Conservation (phyloP, 2,329 filamentous ascomycete genomes). For the Monosporascus sp. region DNA sequence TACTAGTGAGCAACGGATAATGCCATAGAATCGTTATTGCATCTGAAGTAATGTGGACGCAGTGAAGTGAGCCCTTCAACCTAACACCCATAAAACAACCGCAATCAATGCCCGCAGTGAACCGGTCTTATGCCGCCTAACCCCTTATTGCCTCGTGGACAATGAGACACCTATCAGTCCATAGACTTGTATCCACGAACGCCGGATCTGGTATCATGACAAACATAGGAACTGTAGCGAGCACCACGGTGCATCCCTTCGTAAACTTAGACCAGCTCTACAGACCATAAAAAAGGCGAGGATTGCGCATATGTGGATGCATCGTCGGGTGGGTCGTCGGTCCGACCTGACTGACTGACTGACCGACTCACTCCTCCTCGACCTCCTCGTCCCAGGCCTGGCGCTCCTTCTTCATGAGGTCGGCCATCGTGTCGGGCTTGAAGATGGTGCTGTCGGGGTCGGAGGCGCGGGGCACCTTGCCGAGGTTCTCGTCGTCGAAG, state of each 20-base stretch:
- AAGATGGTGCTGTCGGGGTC: slow-evolving; percentile 70
- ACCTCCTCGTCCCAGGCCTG: slow-evolving; percentile 79
- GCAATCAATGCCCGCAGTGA: no score
- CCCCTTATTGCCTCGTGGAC: no score
- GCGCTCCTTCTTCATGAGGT: slow-evolving; percentile 68
- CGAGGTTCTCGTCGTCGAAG: slow-evolving; percentile 76
- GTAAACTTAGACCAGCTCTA: no score
- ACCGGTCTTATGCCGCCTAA: no score
- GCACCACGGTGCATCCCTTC: no score
- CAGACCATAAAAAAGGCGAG: background rate
- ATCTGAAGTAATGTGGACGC: no score
- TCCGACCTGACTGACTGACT: background rate
- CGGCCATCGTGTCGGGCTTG: slow-evolving; percentile 64
- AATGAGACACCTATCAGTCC: no score
- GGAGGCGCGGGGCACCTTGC: slow-evolving; percentile 60
- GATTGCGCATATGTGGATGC: background rate
- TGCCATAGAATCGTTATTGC: no score
- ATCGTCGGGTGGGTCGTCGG: background rate
- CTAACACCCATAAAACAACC: background rate
- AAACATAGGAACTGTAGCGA: background rate
- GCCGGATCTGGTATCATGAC: slow-evolving; percentile 2
- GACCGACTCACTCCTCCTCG: slow-evolving; percentile 50
- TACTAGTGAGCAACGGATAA: no score
- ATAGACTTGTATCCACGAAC: background rate
- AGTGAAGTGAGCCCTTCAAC: background rate